Evolutionary conservation across 2,329 filamentous ascomycete genomes (phyloP), one percentile per base, ranked within the genome.

Genomic region (Clonostachys rosea): DNA sequence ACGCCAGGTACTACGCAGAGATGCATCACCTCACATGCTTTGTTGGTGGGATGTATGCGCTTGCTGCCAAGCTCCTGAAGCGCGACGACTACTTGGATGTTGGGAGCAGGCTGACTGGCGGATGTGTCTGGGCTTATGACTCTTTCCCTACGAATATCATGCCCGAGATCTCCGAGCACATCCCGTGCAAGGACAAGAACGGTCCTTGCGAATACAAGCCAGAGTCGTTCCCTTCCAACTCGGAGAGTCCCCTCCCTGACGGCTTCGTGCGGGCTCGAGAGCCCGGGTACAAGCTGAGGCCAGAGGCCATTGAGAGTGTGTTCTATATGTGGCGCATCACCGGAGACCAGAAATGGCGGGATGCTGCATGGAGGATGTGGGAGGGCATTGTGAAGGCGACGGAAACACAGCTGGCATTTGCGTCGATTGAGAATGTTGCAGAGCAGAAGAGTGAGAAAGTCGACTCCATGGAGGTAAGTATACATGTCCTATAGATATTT

Each of bases 21-120:
- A 67, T 66, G 60, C 62, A 84, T 49, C 87, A 90, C 59, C 69
- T 89, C 3, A 76, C 78, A 4, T 91, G 86, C 63, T 91, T 88
- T 58, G 71, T 79, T 4, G 86, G 86, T 7, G 87, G 85, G 10
- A 83, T 86, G 71, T 83, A 87, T 42, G 86, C 73, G 2, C 74
- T 91, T 35, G 83, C 79, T 2, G 81, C 85, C 2, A 79, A 76
- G 50, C 68, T 89, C 24, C 79, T 87, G 48, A 61, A 66, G 2
- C 64, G 67, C 16, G 59, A 63, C 4, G 69, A 76, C 56, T 68
- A 78, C 51, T 60, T 80, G 45, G 62, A 68, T 41, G 58, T 74
- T 14, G 77, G 68, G n/a, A 64, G 65, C 9, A 69, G 70, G 40
- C 67, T 81, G 16, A 70, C 77, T 1, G 67, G 72, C 18, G 77